These are phyloP conservation scores for Karstenula rhodostoma DNA, from an alignment of 2,329 filamentous ascomycete species.

Conservation along the genomic window DNA sequence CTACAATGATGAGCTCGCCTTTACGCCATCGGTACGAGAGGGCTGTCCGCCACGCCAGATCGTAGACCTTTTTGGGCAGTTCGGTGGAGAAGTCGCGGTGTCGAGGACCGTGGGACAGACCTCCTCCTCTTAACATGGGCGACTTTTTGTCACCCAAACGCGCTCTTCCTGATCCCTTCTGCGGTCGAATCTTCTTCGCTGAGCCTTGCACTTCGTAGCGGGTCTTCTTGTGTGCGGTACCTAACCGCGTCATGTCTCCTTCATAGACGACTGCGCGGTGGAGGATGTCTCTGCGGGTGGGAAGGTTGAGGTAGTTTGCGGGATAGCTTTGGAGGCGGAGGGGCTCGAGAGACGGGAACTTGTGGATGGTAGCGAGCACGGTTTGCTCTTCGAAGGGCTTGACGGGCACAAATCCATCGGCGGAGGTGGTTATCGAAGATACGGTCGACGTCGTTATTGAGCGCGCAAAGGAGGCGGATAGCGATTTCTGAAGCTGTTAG, in stretches of 20 bases:
- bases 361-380: conserved; percentile 85
- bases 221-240: conserved; percentile 69
- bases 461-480: conserved; percentile 34
- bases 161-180: conserved; percentile 85
- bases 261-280: conserved; percentile 93
- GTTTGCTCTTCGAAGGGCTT: conserved; percentile 52
- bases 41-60: conserved; percentile 93
- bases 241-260: conserved; percentile 80
- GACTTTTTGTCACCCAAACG: conserved; percentile 83
- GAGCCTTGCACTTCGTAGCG: conserved; percentile 85
- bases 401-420: conserved; percentile 47
- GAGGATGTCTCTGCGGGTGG: conserved; percentile 87
- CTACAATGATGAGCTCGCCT: conserved; percentile 86
- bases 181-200: conserved; percentile 78
- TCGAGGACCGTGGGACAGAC: conserved; percentile 88
- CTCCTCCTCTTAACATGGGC: conserved; percentile 83
- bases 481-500: conserved; percentile 38
- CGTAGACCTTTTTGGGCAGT: conserved; percentile 89
- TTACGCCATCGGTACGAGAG: conserved; percentile 88
- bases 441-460: conserved; percentile 55
- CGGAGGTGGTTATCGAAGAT: conserved; percentile 52
- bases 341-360: conserved; percentile 89
- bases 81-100: conserved; percentile 88
- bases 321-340: conserved; percentile 79
- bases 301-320: conserved; percentile 82